Evolutionary conservation across 2,329 filamentous ascomycete genomes (phyloP).

Genomic region (Colletotrichum navitas): DNA sequence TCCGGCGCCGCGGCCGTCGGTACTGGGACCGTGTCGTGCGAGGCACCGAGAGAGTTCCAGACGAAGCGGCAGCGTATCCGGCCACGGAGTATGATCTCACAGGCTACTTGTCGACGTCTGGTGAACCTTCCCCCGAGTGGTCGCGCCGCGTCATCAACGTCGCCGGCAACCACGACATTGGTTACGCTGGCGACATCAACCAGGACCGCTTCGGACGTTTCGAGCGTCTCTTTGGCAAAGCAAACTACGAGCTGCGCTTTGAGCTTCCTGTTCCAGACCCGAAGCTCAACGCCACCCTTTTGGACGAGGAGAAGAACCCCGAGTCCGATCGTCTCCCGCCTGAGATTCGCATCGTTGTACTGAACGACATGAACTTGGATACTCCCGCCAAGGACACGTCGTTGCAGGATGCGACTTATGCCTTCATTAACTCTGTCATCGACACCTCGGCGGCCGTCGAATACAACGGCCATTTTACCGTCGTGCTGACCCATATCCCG

Average conservation of each 20-base stretch:
- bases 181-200: slow-evolving; percentile 93
- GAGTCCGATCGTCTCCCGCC: slow-evolving; percentile 66
- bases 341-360: slow-evolving; percentile 83
- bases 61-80: slow-evolving; percentile 65
- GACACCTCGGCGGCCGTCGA: slow-evolving; percentile 71
- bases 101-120: slow-evolving; percentile 60
- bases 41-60: slow-evolving; percentile 73
- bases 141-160: slow-evolving; percentile 85
- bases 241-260: slow-evolving; percentile 91
- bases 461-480: slow-evolving; percentile 76
- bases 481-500: slow-evolving; percentile 93
- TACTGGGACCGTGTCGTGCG: slow-evolving; percentile 87
- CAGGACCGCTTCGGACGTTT: slow-evolving; percentile 82
- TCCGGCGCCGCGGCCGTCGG: slow-evolving; percentile 76
- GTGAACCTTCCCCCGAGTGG: slow-evolving; percentile 68
- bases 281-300: slow-evolving; percentile 55
- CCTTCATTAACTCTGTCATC: slow-evolving; percentile 80
- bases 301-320: slow-evolving; percentile 58
- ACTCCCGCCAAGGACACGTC: slow-evolving; percentile 76
- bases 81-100: slow-evolving; percentile 62
- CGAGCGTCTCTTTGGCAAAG: slow-evolving; percentile 84
- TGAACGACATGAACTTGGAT: slow-evolving; percentile 96
- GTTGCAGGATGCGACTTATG: slow-evolving; percentile 82
- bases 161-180: slow-evolving; percentile 95
- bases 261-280: slow-evolving; percentile 64